Base-by-base conservation (phyloP, 306 rosid genomes). In the Prunus mira region DNA sequence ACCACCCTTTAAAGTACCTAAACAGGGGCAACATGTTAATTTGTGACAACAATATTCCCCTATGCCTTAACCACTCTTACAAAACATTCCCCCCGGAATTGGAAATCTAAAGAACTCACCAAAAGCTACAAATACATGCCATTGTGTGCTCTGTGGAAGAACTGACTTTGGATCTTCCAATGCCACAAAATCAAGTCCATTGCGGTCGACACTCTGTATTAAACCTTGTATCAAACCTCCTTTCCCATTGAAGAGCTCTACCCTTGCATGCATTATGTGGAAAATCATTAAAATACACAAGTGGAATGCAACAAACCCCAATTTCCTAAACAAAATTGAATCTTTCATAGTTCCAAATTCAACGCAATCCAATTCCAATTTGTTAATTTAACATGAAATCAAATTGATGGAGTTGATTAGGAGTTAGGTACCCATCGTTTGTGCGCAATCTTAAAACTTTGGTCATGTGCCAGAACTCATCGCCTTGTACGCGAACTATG, bases 381-480 rank as follows among this genome's bases (percentile, higher is more conserved):
- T 27, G 12, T 58, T 6, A 25, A 68, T 49, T 14, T 12, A 49
- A 8, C 76, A 73, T 24, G 64, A n/a, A 51, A 75, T 28, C 74
- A 45, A 24, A 66, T 45, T 46, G 69, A 65, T 1, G 12, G 56
- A 28, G 6, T 63, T 63, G 67, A 52, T 5, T 4, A 19, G 28
- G 25, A 57, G 0, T 3, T 51, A 55, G 73, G 73, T 86, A 95
- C 98, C 97, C 89, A 71, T 88, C 97, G 75, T 85, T 75, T 65
- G 84, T 76, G 71, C 86, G 73, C 83, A 95, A 84, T 80, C 98
- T 90, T 77, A 95, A 84, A 24, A 90, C 97, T 80, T 92, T 92
- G 14, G 96, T 89, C 96, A 95, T 92, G 76, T 95, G 98, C 97
- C 96, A 90, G 75, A 95, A 86, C 57, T 95, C 98, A 85, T 92